Conservation (phyloP, 179 eudicot species). For the Camellia oleifera region DNA sequence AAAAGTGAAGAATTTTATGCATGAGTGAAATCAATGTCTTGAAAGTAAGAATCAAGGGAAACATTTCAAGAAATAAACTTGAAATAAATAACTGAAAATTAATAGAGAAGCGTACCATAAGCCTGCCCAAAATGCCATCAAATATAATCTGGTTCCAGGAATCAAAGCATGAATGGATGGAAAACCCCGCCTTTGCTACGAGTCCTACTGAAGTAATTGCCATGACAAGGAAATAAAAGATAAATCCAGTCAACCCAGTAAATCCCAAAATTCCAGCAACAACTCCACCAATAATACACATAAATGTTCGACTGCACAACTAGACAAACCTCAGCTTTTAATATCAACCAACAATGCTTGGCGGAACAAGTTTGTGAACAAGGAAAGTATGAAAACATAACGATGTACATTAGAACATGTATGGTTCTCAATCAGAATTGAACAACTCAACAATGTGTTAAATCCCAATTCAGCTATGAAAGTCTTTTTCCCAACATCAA, state of each 20-base stretch:
- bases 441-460: no score
- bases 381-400: background rate
- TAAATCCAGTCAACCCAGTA: constrained; percentile 78
- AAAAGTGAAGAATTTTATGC: background rate
- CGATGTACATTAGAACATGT: no score
- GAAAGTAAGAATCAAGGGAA: background rate
- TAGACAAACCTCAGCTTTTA: background rate
- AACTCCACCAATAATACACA: constrained; percentile 89
- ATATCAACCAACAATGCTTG: constrained; percentile 8
- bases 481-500: no score
- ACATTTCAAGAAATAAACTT: background rate
- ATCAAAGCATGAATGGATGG: constrained; percentile 82
- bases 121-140: constrained; percentile 93
- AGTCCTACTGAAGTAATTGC: constrained; percentile 83
- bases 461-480: no score
- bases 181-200: constrained; percentile 81
- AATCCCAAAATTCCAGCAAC: constrained; percentile 90
- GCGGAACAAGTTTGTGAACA: background rate
- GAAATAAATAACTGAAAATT: background rate
- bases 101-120: constrained; percentile 56
- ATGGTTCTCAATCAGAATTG: no score
- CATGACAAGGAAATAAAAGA: constrained; percentile 83
- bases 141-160: constrained; percentile 80
- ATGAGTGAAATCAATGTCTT: background rate
- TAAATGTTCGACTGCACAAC: constrained; percentile 83